Base-by-base conservation (phyloP, 768 basidiomycete species). In the Lactifluus hygrophoroides region DNA sequence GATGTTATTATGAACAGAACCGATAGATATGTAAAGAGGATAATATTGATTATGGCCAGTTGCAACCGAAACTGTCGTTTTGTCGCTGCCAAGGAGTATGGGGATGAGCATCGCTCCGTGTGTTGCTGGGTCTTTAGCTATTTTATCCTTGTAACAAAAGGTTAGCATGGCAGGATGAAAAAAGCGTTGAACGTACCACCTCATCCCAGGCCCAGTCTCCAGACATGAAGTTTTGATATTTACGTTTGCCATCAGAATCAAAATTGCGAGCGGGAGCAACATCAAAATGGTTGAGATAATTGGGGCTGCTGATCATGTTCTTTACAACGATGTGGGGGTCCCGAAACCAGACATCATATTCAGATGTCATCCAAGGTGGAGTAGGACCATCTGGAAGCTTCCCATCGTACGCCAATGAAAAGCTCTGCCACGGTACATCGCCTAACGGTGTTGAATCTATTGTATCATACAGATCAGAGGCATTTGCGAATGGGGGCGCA, bases 21-120 rank as follows among this genome's bases (percentile, higher is more conserved):
- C 67, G 7, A 65, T 52, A 3, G 67, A 68, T 2, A 59, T 30
- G 37, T 70, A 72, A 4, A 71, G 25, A 0, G 69, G 69, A 25
- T 68, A 65, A 44, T 66, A 72, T 9, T 69, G 63, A 35, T 65
- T 65, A 1, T 69, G 56, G 3, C 69, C 67, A 0, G 55, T 66
- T 2, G 56, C 64, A 3, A 69, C 67, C 5, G 69, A 77, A 0
- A 76, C 73, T 0, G 73, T 76, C 0, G 75, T 77, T 56, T 77
- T 77, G 55, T 78, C 72, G 52, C 72, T 74, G 1, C 75, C 74
- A 1, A 61, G 57, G 17, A 76, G 56, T 21, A 75, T n/a, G n/a
- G 58, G 0, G 70, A n/a, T 8, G 4, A 43, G 11, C 9, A 43
- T 21, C 66, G 3, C 70, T 6, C 74, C 75, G 46, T 68, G 66